Base-by-base conservation (phyloP, 139 green algal genomes). In the Pleodorina starrii region DNA sequence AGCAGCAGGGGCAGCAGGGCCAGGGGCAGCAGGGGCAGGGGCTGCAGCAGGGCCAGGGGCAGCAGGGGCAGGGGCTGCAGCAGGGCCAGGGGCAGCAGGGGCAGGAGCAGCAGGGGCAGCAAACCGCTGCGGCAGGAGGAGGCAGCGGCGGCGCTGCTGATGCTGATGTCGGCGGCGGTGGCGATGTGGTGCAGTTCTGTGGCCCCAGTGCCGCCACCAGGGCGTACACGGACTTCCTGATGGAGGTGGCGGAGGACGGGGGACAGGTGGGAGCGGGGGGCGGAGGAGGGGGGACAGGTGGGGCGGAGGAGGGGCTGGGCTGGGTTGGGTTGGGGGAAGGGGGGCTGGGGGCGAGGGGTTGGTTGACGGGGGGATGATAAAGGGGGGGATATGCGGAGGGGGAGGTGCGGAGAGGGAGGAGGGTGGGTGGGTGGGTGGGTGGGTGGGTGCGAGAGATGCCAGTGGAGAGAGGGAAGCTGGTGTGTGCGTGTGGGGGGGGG, bases 171-270 rank as follows among this genome's bases (percentile, higher is more conserved):
- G 16, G 63, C 35, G 29, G 35, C 40, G 5, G 54, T 66, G 7
- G 7, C 9, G 54, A 12, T 66, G 54, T 21, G 9, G 9, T 66
- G 54, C 25, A 11, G 12, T 50, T 35, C 50, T 35, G 32, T 1
- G 25, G 40, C 35, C 86, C 95, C 14, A 88, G 66, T 32, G 29
- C 91, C 17, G 92, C 96, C 23, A 97, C 95, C 0, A 40, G 12
- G 5, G 92, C 92, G 0, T 98, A 98, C 78, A 93, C 91, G 2
- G 86, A 95, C 68, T 97, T 95, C n/a, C 29, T 98, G 48, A 89
- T 95, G 66, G 68, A 89, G 23, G 85, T 96, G 79, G 94, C 92
- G 11, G 38, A 92, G 5, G 85, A 91, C 72, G 80, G 25, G 11
- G 92, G 89, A 84, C 91, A 59, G 60, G 85, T 86, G 84, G 1